Base-by-base conservation (phyloP, 2,329 filamentous ascomycete genomes). In the Fusarium coicis region DNA sequence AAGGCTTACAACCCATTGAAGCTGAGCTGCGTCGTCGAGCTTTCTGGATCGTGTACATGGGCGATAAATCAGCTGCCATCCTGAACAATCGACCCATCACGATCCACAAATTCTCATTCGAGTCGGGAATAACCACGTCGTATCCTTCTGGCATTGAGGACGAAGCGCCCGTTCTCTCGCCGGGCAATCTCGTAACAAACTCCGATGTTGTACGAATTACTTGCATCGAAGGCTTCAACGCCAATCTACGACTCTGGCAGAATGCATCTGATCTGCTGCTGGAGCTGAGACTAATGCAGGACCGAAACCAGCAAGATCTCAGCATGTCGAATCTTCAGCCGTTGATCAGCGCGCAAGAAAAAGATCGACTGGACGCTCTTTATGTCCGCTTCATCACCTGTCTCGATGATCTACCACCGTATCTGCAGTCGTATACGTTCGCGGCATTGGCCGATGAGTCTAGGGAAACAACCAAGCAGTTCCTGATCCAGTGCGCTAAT, bases 11-110 rank as follows among this genome's bases (percentile, higher is more conserved):
- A 4, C 78, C 80, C 0, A 71, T 84, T 4, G 84, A 85, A 60
- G 83, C 82, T 0, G 83, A 84, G 37, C 37, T 84, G 36, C 77
- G 82, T 0, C 76, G 82, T 4, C 75, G 81, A 15, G 78, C 75
- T 1, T 84, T 84, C 28, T 84, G 82, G 82, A 82, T 82, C 10
- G 77, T 83, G 2, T 84, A 82, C 66, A 81, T 83, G 74, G 81
- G 82, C 4, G 82, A 84, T 60, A 84, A 84, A 60, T 83, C 81
- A 1, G 81, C 82, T 0, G 80, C 81, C 0, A 80, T 83, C 14
- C 64, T 84, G 10, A 84, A 84, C 55, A 81, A 81, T 8, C 79
- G 82, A 0, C 83, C 84, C 5, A 84, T 85, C 8, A 84, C 83
- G 1, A 81, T 86, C 16, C 83, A 85, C 70, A 82, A 83, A 49